A percentile compares a stretch with the other conserved stretches of the same genome.
Evolutionary conservation across 257 asterid genomes (phyloP).

Genomic region (Penstemon newberryi): DNA sequence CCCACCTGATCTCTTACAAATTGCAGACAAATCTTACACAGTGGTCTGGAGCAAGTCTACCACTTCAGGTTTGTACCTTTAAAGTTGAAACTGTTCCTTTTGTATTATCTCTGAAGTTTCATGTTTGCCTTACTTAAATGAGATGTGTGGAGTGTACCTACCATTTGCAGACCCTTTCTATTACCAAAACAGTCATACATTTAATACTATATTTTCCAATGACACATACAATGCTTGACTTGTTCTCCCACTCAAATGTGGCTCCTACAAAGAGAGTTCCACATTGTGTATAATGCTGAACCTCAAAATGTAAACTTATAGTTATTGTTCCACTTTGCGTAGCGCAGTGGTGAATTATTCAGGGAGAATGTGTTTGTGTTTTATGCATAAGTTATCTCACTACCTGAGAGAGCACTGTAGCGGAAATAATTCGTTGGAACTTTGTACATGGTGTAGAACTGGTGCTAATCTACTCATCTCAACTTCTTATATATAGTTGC

Average conservation of each 20-base stretch:
- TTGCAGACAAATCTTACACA: constrained; percentile 96
- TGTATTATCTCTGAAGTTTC: constrained; percentile 19
- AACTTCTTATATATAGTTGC: background rate
- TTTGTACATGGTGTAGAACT: background rate
- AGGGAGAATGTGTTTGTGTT: background rate
- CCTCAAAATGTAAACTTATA: background rate
- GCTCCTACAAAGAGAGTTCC: background rate
- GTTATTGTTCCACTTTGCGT: background rate
- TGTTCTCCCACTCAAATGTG: background rate
- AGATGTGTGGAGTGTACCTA: constrained; percentile 10
- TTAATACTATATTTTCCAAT: background rate
- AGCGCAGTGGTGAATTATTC: constrained; percentile 4
- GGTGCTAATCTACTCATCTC: background rate
- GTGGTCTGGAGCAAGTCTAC: constrained; percentile 99
- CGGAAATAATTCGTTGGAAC: background rate
- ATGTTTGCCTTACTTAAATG: constrained; percentile 23
- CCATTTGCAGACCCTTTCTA: constrained; percentile 15
- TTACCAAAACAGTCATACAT: background rate
- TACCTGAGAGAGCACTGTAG: constrained; percentile 1
- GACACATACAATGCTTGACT: constrained; percentile 10
- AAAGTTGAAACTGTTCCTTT: background rate
- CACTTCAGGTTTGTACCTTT: constrained; percentile 77
- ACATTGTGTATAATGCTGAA: background rate
- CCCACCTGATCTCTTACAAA: constrained; percentile 21
- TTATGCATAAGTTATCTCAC: background rate